A percentile compares a stretch with the other conserved stretches of the same genome.
These are phyloP conservation scores for Maudiozyma humilis DNA, from an alignment of 1,139 yeast species.

Conservation along the genomic window DNA sequence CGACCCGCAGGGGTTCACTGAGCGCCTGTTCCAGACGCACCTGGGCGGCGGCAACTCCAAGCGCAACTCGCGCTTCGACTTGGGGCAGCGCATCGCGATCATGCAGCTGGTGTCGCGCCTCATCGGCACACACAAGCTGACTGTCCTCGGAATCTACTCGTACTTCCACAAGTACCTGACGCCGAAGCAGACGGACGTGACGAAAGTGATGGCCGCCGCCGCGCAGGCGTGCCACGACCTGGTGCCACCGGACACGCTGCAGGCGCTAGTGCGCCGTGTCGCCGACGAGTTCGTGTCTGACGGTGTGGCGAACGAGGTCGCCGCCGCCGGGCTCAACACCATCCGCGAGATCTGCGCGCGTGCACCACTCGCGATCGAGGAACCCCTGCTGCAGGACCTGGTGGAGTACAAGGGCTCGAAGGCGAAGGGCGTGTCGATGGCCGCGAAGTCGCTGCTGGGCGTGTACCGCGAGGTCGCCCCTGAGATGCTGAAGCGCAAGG, in stretches of 20 bases:
- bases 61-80: constrained; percentile 55
- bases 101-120: constrained; percentile 81
- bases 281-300: constrained; percentile 97
- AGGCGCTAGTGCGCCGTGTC: constrained; percentile 73
- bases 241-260: constrained; percentile 88
- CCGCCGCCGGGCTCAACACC: constrained; percentile 94
- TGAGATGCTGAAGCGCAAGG: constrained; percentile 81
- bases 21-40: constrained; percentile 63
- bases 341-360: constrained; percentile 86
- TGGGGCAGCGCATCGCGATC: constrained; percentile 83
- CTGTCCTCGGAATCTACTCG: constrained; percentile 81
- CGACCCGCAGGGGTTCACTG: constrained; percentile 98
- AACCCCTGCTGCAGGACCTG: constrained; percentile 77
- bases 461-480: constrained; percentile 93
- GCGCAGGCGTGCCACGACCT: constrained; percentile 96
- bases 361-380: constrained; percentile 89
- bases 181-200: constrained; percentile 89
- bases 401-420: constrained; percentile 87
- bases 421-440: constrained; percentile 87
- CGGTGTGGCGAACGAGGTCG: constrained; percentile 96
- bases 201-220: constrained; percentile 91
- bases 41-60: constrained; percentile 47
- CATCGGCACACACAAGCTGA: constrained; percentile 89
- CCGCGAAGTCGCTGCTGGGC: constrained; percentile 82
- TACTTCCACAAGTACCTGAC: constrained; percentile 81